A percentile compares a stretch with the other conserved stretches of the same genome.
phyloP scores from a whole-genome alignment of 306 rosid species.

The Senna tora region DNA sequence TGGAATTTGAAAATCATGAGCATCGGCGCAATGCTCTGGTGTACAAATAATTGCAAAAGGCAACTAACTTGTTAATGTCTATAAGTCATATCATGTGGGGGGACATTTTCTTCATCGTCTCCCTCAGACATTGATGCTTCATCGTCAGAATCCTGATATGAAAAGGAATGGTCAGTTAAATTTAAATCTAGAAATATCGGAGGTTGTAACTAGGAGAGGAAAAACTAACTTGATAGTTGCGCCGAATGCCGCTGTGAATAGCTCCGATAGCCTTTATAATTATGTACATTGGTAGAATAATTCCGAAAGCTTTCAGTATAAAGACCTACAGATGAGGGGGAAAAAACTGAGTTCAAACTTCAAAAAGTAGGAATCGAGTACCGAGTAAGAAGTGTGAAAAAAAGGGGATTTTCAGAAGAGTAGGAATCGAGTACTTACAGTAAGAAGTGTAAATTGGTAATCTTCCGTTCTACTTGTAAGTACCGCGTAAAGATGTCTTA shows the following conservation, averaged over 20 bases:
- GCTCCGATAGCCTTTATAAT: constrained; percentile 56
- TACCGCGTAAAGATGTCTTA: constrained; percentile 67
- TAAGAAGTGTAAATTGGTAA: constrained; percentile 77
- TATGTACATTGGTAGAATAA: constrained; percentile 81
- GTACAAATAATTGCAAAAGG: constrained; percentile 34
- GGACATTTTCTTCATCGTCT: constrained; percentile 45
- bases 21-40: constrained; percentile 47
- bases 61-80: constrained; percentile 24
- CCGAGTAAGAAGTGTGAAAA: constrained; percentile 79
- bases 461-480: constrained; percentile 56
- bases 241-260: constrained; percentile 49
- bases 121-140: constrained; percentile 42
- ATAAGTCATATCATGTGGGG: constrained; percentile 38
- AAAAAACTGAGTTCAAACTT: neutral
- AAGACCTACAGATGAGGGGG: constrained; percentile 40
- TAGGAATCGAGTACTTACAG: constrained; percentile 52
- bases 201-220: neutral
- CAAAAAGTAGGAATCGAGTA: neutral
- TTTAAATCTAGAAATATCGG: neutral
- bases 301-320: constrained; percentile 70
- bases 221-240: constrained; percentile 37
- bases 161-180: neutral
- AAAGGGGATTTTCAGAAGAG: neutral
- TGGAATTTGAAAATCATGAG: constrained; percentile 35
- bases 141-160: constrained; percentile 48